Evolutionary conservation across 2,329 filamentous ascomycete genomes (phyloP), one percentile per base, ranked within the genome.

Genomic region (Sphaerulina populicola): DNA sequence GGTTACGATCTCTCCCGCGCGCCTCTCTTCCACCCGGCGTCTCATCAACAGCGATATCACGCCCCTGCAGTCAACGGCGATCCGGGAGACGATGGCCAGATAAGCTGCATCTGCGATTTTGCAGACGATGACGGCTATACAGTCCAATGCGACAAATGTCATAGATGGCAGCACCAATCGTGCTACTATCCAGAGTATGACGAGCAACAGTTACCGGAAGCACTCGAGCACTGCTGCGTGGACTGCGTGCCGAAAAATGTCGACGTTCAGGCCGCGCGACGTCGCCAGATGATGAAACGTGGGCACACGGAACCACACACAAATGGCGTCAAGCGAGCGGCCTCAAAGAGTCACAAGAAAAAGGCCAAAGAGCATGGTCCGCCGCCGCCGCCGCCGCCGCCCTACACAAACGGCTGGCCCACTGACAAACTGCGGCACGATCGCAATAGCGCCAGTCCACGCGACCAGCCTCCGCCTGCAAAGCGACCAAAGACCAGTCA

Each of bases 131-230:
- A 98, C 75, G 93, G 93, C 71, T 91, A 88, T 71, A 98, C 93
- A 54, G 94, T 98, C 56, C 88, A 90, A 71, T 98, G 93, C 77
- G 93, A 97, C 68, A 81, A 78, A 53, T 98, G 93, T 76, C 87
- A 95, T 68, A 93, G 89, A 44, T 98, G 93, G 93, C 93, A 98
- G 72, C 93, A 98, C 71, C 94, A 95, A 63, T 84, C 89, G 67
- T 98, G 93, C 72, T 97, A 94, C 72, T 97, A 97, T 68, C 86
- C 88, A 62, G 79, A 81, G 66, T 78, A 69, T 52, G 82, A 68
- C 77, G 86, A 75, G 77, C 47, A 48, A 42, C 58, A 54, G 44
- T 86, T 72, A 71, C 90, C 68, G 70, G 84, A 74, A 18, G 59
- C 66, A 36, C 57, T 68, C 63, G 77, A 86, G 51, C 91, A 98